Base-by-base conservation (phyloP, 805 yeast species). In the Cyberlindnera xishuangbannaensis region DNA sequence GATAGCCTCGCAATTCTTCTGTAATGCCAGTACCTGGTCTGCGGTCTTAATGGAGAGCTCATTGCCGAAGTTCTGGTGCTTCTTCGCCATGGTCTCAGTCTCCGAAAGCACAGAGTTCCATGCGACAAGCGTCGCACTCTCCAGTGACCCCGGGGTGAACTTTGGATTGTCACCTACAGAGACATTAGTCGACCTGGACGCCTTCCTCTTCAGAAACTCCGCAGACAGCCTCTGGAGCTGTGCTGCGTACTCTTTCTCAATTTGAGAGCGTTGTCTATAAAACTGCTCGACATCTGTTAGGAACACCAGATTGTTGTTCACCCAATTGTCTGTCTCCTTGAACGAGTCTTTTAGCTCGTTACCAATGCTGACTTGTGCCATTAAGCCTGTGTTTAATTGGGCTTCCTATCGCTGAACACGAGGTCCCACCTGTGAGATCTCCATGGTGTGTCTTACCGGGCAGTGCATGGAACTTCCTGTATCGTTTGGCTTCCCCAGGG, bases 121-220 rank as follows among this genome's bases (percentile, higher is more conserved):
- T 2, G 95, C 74, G 10, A 84, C 95, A 41, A 88, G 61, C 12
- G 83, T 68, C 0, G 96, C 95, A 43, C 83, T 71, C 53, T 92
- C 97, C 31, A 90, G 64, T 0, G 97, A 86, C 0, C 99, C 98
- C 0, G 98, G 97, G 0, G 99, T 92, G 27, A 84, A 73, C 26
- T 77, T 71, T 0, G 99, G 98, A 13, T 73, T 73, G 40, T 85
- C 95, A 17, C 99, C 99, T 3, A 92, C 98, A 27, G 88, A 76
- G 18, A 92, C 58, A 11, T 62, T 55, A 0, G 90, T 73, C 9
- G 85, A 66, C 13, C 67, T 58, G 43, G 76, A 75, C 30, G 95
- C 81, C 54, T 88, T 87, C 56, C 76, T 81, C 39, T 77, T 79
- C 47, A 85, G 77, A 42, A 77, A 83, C 39, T 78, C 84, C 32